Evolutionary conservation across 2,329 filamentous ascomycete species (phyloP), one percentile per base, ranked within the genome.

Genomic region (Exophiala aquamarina): DNA sequence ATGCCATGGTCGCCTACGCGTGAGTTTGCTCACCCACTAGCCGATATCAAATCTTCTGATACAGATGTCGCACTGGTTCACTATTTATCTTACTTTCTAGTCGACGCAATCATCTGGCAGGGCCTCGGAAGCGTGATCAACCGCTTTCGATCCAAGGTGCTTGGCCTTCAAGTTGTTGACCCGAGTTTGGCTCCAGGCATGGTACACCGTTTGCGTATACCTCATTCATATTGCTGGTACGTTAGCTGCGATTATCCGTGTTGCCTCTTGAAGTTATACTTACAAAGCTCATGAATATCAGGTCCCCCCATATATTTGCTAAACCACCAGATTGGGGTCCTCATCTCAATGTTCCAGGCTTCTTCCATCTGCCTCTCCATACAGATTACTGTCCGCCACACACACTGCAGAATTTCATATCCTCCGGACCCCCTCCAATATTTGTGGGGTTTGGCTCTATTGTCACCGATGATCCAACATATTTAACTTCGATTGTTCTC

Each of bases 361-460:
- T 75, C 50, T 75, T 73, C 52, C 10, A 19, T 10, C 74, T 76
- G 52, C 55, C 63, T 18, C 58, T 60, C 41, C 37, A 54, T 26
- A 61, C 67, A 21, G n/a, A 55, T 9, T 68, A 73, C 42, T 63
- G 58, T 1, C 71, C 74, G 1, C 63, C 68, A 0, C 44, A 61
- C 0, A 69, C 71, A 7, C 50, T 76, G 1, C 58, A 55, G 3
- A 47, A 56, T 0, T 80, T 80, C 38, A 65, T 81, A 1, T 57
- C 54, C 9, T 58, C 62, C 1, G 76, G 76, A 0, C 66, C 72
- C 2, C 66, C 70, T 6, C 77, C 77, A 0, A 59, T 80, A 0
- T 80, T 79, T 43, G 75, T 81, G 23, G 77, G 77, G 1, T 80
- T 80, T 52, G 77, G 77, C 6, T 76, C 71, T 20, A 79, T 81